Evolutionary conservation across 164 flowering plant genomes (phyloP), one percentile per base, ranked within the genome.

Genomic region (Stephania japonica): DNA sequence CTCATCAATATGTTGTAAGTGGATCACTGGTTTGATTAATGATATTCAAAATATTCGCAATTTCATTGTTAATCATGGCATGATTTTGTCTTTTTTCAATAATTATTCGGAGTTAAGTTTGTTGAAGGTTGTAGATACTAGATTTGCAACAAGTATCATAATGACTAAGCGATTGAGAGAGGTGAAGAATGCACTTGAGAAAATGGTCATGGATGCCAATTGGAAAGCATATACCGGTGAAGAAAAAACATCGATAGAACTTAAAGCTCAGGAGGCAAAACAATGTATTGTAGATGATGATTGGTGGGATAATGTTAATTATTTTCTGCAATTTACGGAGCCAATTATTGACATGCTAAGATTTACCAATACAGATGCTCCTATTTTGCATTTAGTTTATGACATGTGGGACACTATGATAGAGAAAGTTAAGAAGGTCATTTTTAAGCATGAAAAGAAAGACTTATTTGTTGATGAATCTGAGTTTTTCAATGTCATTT

Each of bases 71-170:
- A 42, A 72, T 32, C 61, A 72, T 18, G 63, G 16, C 7, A 72
- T 64, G 74, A 13, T 49, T 42, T 64, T 72, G 23, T 23, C 61
- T 41, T 42, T 72, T 13, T 72, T 72, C 14, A 72, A 6, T 38
- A n/a, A 42, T 0, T n/a, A 42, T 63, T 44, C 24, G 6, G 3
- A 21, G 50, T 63, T 63, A 21, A 72, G 63, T 25, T 41, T 72
- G 21, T n/a, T 72, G 1, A 21, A 56, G 13, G 53, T 61, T n/a
- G 68, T 24, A 0, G 61, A 63, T 0, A 63, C 74, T 38, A 12
- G 59, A 10, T 72, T 63, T 62, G 68, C 43, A 1, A 42, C 74
- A 24, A 63, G n/a, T 21, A 23, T 72, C 23, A 26, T 63, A 19
- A 72, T 64, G 74, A 67, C 64, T 19, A 64, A 25, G 18, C 7